Conservation (phyloP, 1,284 basidiomycete genomes). For the Ustilago nuda region DNA sequence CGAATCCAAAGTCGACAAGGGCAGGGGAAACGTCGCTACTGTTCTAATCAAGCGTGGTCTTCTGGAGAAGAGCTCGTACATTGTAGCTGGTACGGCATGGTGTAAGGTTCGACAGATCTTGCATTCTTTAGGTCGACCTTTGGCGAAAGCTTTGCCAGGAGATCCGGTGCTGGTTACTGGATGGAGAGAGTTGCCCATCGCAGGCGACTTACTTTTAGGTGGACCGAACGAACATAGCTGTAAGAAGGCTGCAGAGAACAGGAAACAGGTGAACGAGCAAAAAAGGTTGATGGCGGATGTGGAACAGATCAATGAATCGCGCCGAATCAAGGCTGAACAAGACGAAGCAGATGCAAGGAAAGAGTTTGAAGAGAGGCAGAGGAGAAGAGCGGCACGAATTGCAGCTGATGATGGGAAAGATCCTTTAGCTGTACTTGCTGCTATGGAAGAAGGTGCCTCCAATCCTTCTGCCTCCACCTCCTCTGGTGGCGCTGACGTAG, state of each 20-base stretch:
- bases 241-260: conserved; percentile 86
- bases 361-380: conserved; percentile 69
- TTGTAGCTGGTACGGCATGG: conserved; percentile 84
- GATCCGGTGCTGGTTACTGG: conserved; percentile 90
- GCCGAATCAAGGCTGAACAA: conserved; percentile 52
- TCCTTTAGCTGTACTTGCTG: conserved; percentile 34
- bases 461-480: background rate
- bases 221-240: conserved; percentile 80
- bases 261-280: conserved; percentile 78
- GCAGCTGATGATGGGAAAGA: conserved; percentile 45
- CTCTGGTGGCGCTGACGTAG: conserved; percentile 70
- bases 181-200: conserved; percentile 92
- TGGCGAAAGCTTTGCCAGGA: conserved; percentile 81
- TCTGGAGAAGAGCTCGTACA: conserved; percentile 77
- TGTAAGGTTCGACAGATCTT: conserved; percentile 86
- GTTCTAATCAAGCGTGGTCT: conserved; percentile 86
- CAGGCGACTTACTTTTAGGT: conserved; percentile 90
- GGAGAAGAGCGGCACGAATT: conserved; percentile 66
- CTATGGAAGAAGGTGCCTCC: conserved; percentile 6
- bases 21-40: conserved; percentile 89
- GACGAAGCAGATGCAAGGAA: conserved; percentile 34
- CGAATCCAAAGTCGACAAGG: conserved; percentile 89
- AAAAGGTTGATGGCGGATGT: conserved; percentile 80
- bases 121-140: conserved; percentile 75
- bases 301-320: conserved; percentile 73